Evolutionary conservation across 768 basidiomycete species (phyloP).

Genomic region (Tephrocybe sp.): DNA sequence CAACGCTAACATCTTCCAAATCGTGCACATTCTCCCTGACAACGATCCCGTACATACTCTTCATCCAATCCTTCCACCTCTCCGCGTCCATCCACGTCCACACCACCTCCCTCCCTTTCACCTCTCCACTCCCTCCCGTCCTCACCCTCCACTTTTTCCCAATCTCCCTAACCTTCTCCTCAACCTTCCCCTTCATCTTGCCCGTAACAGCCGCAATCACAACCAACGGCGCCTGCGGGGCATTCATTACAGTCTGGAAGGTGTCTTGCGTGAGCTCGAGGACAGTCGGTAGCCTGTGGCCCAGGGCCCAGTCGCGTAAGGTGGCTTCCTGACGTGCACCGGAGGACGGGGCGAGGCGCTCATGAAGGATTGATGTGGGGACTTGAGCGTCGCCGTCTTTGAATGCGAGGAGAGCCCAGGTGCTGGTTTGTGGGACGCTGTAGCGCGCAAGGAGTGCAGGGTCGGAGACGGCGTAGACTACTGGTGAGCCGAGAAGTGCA

Average conservation of each 20-base stretch:
- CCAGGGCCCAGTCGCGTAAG: constrained; percentile 57
- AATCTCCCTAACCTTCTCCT: constrained; percentile 48
- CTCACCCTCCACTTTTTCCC: constrained; percentile 59
- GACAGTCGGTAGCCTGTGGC: constrained; percentile 71
- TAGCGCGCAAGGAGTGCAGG: constrained; percentile 36
- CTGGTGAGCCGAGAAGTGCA: constrained; percentile 47
- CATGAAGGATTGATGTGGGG: constrained; percentile 47
- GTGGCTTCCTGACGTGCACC: constrained; percentile 22
- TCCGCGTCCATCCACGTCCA: constrained; percentile 90
- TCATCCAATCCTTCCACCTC: constrained; percentile 87
- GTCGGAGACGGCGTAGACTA: constrained; percentile 41
- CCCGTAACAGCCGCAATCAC: constrained; percentile 62
- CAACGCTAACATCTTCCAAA: constrained; percentile 45
- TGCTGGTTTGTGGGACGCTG: constrained; percentile 33
- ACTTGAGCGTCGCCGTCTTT: constrained; percentile 54
- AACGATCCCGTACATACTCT: constrained; percentile 82
- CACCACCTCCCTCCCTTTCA: constrained; percentile 57
- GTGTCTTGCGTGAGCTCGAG: constrained; percentile 75
- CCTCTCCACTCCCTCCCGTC: constrained; percentile 36
- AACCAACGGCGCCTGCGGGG: constrained; percentile 71
- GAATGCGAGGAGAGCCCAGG: constrained; percentile 68
- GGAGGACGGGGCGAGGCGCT: constrained; percentile 16
- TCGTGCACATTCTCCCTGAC: constrained; percentile 21
- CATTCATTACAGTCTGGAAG: constrained; percentile 87
- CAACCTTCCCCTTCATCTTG: constrained; percentile 38